Conservation (phyloP, 1,284 basidiomycete genomes). For the Rhodotorula sp. region DNA sequence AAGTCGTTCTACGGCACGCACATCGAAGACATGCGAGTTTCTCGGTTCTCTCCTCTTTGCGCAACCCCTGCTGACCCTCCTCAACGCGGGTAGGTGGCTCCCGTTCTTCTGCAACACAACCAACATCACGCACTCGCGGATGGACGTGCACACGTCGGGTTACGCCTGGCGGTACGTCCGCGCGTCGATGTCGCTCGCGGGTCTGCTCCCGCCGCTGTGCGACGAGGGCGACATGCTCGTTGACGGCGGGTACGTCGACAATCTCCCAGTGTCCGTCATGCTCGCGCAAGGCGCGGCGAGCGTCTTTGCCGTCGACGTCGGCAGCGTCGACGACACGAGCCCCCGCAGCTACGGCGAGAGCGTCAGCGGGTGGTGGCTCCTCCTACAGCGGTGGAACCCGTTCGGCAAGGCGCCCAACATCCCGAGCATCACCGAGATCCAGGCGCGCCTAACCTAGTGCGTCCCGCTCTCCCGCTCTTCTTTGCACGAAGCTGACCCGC, state of each 20-base stretch:
- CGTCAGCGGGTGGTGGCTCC: constrained; percentile 94
- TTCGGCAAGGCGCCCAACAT: constrained; percentile 62
- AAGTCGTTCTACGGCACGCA: constrained; percentile 91
- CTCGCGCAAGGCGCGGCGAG: constrained; percentile 85
- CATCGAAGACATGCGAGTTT: constrained; percentile 64
- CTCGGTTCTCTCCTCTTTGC: no score
- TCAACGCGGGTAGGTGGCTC: constrained; percentile 66
- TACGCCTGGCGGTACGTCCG: constrained; percentile 62
- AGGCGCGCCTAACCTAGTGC: constrained; percentile 91
- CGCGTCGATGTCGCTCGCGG: constrained; percentile 96
- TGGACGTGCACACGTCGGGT: constrained; percentile 86
- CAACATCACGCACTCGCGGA: constrained; percentile 94
- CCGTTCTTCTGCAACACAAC: constrained; percentile 98
- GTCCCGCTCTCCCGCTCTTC: constrained; percentile 47
- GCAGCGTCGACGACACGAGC: constrained; percentile 92
- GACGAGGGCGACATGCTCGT: constrained; percentile 87
- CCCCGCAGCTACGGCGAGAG: constrained; percentile 93
- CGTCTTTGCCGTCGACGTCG: constrained; percentile 96
- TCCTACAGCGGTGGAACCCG: constrained; percentile 76
- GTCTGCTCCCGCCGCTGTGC: constrained; percentile 89
- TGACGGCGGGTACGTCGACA: constrained; percentile 94
- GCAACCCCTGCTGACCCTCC: neutral
- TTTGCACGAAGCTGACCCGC: constrained; percentile 19
- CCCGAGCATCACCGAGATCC: constrained; percentile 94
- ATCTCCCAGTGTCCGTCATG: constrained; percentile 87